Evolutionary conservation across 2,329 filamentous ascomycete species (phyloP), one percentile per base, ranked within the genome.

Genomic region (Diaporthe vexans): DNA sequence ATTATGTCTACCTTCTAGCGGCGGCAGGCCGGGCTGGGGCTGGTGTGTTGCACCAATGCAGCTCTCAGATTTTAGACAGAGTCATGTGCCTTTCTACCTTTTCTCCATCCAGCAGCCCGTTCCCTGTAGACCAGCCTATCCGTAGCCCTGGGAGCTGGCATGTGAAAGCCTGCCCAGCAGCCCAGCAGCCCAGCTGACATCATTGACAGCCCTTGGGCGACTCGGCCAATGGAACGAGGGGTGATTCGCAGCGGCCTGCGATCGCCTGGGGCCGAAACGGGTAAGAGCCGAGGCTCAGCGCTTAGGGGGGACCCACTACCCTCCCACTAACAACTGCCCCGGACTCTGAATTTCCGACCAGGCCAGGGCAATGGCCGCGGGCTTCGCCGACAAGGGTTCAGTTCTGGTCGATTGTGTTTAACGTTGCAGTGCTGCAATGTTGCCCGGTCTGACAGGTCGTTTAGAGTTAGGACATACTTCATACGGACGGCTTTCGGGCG

Each of bases 281-380:
- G 72, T 21, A 74, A 52, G 17, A 74, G 72, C 74, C 74, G 74
- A 76, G 74, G 74, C 51, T 61, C 61, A 40, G 17, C 57, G 15
- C 26, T 9, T 8, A n/a, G n/a, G 21, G 5, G 13, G 26, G 58
- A 63, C 59, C 59, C 59, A 33, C 59, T 48, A 13, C 19, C 7
- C 9, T 51, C 7, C 40, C 40, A 37, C 35, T 37, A 21, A 10
- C 13, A 10, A 48, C 37, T 35, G 13, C 63, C 63, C 46, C 46
- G 29, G 63, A 37, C 63, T 67, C 26, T 57, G 40, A 9, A 71
- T 59, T 61, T 51, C 69, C 54, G 56, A 37, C 43, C 68, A 52
- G 40, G 37, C 37, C 37, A 40, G 37, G 68, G 40, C 33, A 70
- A 40, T 13, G 29, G 29, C 29, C 29, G 6, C 51, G 26, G 37